phyloP scores from a whole-genome alignment of 2,329 filamentous ascomycete genomes.

The Nemania sp. region DNA sequence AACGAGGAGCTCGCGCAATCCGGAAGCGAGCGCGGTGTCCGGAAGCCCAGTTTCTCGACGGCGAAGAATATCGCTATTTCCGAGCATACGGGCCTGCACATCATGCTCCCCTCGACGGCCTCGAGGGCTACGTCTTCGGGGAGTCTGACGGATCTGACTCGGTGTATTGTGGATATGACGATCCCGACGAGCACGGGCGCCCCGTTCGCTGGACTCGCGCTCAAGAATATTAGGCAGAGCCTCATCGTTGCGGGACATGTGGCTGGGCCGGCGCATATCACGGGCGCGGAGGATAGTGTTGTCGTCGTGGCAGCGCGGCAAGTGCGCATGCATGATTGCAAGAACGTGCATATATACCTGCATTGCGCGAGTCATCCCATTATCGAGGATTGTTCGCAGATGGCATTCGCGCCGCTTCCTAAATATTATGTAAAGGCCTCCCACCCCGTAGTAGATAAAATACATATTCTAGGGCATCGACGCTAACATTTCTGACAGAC shows the following conservation, averaged over 20 bases:
- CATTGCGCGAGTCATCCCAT: constrained; percentile 87
- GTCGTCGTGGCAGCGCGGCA: constrained; percentile 85
- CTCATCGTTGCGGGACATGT: constrained; percentile 84
- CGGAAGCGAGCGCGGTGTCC: constrained; percentile 55
- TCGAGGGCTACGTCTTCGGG: constrained; percentile 79
- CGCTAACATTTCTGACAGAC: constrained; percentile 45
- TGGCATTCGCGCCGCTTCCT: constrained; percentile 85
- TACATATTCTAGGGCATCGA: background rate
- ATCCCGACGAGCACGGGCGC: constrained; percentile 68
- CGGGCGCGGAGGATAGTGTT: constrained; percentile 77
- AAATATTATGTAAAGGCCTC: constrained; percentile 75
- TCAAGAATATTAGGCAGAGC: constrained; percentile 77
- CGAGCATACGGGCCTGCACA: constrained; percentile 75
- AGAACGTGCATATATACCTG: constrained; percentile 84
- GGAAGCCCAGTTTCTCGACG: constrained; percentile 73
- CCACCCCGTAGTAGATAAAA: background rate
- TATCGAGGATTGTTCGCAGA: constrained; percentile 85
- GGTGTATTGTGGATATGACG: constrained; percentile 85
- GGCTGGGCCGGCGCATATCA: constrained; percentile 85
- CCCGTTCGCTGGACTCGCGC: constrained; percentile 75
- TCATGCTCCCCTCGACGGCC: constrained; percentile 79
- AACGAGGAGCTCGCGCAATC: constrained; percentile 65
- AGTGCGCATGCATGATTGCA: constrained; percentile 91
- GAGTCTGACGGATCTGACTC: constrained; percentile 74
- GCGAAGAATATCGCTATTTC: constrained; percentile 73